Evolutionary conservation across 2,329 filamentous ascomycete genomes (phyloP).

Genomic region (Bipolaris gigantea): DNA sequence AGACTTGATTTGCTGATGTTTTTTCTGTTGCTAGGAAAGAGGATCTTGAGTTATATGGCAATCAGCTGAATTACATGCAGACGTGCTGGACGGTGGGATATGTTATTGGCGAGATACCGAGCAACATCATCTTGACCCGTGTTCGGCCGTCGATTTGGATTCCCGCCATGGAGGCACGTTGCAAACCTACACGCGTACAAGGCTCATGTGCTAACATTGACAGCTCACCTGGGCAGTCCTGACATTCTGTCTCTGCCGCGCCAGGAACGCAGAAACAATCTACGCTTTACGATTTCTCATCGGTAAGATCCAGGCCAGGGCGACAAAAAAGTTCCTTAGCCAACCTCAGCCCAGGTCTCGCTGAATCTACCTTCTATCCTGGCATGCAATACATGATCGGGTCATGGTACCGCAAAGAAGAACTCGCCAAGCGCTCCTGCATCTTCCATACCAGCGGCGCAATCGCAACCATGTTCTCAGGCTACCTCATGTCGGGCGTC

Average conservation of each 20-base stretch:
- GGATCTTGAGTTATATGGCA: slow-evolving; percentile 26
- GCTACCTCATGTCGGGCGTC: slow-evolving; percentile 56
- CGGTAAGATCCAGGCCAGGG: not conserved
- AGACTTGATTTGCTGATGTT: not conserved
- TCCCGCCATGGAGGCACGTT: slow-evolving; percentile 11
- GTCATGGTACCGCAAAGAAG: slow-evolving; percentile 26
- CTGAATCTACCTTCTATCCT: slow-evolving; percentile 56
- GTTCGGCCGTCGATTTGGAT: slow-evolving; percentile 16
- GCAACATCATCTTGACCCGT: slow-evolving; percentile 29
- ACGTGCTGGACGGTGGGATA: slow-evolving; percentile 65
- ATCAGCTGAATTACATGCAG: slow-evolving; percentile 49
- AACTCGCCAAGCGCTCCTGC: slow-evolving; percentile 20
- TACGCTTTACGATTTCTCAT: slow-evolving; percentile 20
- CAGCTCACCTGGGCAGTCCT: slow-evolving; percentile 10
- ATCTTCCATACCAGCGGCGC: slow-evolving; percentile 21
- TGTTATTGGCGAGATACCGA: slow-evolving; percentile 42
- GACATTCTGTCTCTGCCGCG: slow-evolving; percentile 9
- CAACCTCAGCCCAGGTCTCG: slow-evolving; percentile 40
- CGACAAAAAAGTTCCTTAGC: not conserved
- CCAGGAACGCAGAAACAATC: slow-evolving; percentile 9
- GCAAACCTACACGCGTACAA: not conserved
- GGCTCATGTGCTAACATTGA: not conserved
- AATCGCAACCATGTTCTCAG: slow-evolving; percentile 26
- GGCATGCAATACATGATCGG: slow-evolving; percentile 43
- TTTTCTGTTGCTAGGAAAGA: slow-evolving; percentile 13